Evolutionary conservation across 352 stramenopile species (phyloP), one percentile per base, ranked within the genome.

Genomic region (Plasmopara viticola): DNA sequence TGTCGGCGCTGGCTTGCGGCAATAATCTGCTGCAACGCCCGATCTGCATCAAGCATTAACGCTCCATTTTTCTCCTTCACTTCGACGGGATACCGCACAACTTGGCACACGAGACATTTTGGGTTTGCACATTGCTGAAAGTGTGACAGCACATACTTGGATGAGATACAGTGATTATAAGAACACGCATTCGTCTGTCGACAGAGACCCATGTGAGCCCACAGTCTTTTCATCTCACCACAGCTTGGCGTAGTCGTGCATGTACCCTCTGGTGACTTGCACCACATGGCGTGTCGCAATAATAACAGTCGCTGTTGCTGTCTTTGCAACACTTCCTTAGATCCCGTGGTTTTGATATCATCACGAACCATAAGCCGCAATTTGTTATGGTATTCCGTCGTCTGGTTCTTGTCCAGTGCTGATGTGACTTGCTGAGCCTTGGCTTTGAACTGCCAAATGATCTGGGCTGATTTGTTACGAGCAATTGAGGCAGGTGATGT

Each of bases 91-190:
- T 97, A 97, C n/a, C 95, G 78, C 15, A 99, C 94, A 14, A 98
- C 91, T 30, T 97, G 91, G 64, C 97, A 99, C 3, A 99, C 96
- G 6, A 96, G 80, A 74, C 97, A 99, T 48, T 96, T 88, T n/a
- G 86, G 62, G 59, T 99, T 97, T 44, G 97, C 96, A 62, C 97
- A 99, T 40, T 98, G 90, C 70, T 98, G 96, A 58, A 99, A 99
- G 68, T 99, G 97, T 51, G 92, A 98, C 17, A 99, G 72, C 52
- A 99, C 94, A 64, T 98, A 97, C 53, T 98, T 95, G n/a, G 95
- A 99, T 45, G 90, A 98, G 29, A 98, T 97, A 66, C 97, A 99
- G 64, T 99, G 96, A 15, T 93, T 95, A 44, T 98, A 95, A 14
- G 95, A 74, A 68, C 97, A 99, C 51, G 97, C 92, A 20, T 85